Evolutionary conservation across 805 yeast genomes (phyloP).

Genomic region (Lachancea waltii): DNA sequence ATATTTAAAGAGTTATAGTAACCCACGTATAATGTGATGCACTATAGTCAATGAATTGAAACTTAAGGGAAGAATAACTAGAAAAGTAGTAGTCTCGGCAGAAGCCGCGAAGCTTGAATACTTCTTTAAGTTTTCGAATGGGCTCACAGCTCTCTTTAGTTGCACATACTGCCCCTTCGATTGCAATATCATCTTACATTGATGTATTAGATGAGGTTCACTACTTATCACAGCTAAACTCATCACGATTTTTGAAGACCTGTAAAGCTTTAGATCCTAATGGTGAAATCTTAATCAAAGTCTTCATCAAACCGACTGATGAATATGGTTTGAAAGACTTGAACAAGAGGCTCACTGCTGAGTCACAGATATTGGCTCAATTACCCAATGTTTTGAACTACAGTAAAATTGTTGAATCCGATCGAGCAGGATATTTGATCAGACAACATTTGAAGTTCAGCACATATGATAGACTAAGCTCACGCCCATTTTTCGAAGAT

Average conservation of each 20-base stretch:
- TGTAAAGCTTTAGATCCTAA: conserved; percentile 69
- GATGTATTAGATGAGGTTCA: conserved; percentile 72
- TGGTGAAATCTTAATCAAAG: conserved; percentile 71
- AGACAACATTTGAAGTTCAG: conserved; percentile 76
- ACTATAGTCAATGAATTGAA: too few species aligned
- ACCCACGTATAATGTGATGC: too few species aligned
- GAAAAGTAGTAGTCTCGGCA: too few species aligned
- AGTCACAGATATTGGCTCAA: conserved; percentile 36
- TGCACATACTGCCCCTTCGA: conserved; percentile 88
- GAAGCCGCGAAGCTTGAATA: too few species aligned
- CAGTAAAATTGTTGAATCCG: conserved; percentile 72
- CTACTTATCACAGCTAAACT: conserved; percentile 67
- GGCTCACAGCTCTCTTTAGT: conserved; percentile 80
- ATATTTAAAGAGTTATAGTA: too few species aligned
- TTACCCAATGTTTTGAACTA: conserved; percentile 66
- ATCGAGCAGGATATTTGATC: conserved; percentile 83
- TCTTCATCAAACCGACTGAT: conserved; percentile 65
- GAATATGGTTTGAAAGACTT: conserved; percentile 19
- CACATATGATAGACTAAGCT: conserved; percentile 79
- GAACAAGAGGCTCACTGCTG: conserved; percentile 33
- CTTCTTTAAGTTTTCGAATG: conserved; percentile 50
- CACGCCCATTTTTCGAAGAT: conserved; percentile 78
- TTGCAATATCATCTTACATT: conserved; percentile 84
- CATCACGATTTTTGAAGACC: conserved; percentile 80
- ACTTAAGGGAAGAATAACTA: too few species aligned